These are phyloP conservation scores for Anisodus tanguticus DNA, from an alignment of 257 asterid species.

Conservation along the genomic window DNA sequence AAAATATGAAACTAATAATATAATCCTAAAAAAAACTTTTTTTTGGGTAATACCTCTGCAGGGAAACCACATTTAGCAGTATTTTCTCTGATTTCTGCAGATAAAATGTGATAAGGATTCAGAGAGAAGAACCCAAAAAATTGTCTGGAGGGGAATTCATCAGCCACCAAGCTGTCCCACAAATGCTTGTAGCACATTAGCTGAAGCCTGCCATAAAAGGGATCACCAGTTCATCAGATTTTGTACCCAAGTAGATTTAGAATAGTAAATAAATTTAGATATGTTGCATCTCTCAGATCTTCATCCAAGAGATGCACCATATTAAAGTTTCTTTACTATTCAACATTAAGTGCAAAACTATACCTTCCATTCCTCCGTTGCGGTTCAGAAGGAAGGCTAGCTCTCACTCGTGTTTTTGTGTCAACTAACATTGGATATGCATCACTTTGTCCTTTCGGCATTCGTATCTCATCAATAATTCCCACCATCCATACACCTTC, in stretches of 20 bases:
- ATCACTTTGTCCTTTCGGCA: constrained; percentile 56
- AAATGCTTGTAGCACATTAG: constrained; percentile 89
- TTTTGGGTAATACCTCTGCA: constrained; percentile 58
- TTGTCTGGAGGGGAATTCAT: constrained; percentile 56
- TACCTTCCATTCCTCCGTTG: constrained; percentile 95
- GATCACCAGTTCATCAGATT: not conserved
- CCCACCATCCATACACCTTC: constrained; percentile 96
- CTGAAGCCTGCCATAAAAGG: constrained; percentile 71
- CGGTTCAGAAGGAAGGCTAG: constrained; percentile 76
- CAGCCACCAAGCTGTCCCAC: constrained; percentile 82
- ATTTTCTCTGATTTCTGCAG: constrained; percentile 61
- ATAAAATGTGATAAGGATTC: constrained; percentile 62
- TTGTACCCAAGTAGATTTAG: not conserved
- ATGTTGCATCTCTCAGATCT: constrained; percentile 7
- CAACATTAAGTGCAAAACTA: constrained; percentile 2
- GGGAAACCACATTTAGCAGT: constrained; percentile 70
- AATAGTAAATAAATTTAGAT: not conserved
- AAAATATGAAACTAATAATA: not conserved
- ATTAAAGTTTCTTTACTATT: not conserved
- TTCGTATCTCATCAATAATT: constrained; percentile 81
- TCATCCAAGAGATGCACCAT: not conserved
- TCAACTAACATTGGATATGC: constrained; percentile 67
- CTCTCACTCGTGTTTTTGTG: constrained; percentile 78
- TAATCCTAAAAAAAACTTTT: not conserved
- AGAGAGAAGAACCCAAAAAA: constrained; percentile 78